phyloP scores from a whole-genome alignment of 345 rosid species.

The Mallotus nudiflorus region DNA sequence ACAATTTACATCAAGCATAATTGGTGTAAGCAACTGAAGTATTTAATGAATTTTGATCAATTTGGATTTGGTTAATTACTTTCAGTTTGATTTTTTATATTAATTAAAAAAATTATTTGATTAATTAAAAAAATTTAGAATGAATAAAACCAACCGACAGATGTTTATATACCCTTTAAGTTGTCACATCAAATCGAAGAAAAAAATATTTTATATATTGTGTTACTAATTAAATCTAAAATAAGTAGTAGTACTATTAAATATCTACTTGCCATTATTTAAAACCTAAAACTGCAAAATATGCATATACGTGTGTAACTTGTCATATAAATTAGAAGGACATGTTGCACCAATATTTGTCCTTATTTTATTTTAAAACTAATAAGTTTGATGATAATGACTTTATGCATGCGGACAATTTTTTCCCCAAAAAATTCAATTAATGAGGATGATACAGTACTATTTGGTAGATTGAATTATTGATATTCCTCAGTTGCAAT shows the following conservation, averaged over 20 bases:
- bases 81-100: no score
- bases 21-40: no score
- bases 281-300: conserved; percentile 1
- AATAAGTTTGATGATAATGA: conserved; percentile 15
- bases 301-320: conserved; percentile 8
- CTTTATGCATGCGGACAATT: conserved; percentile 27
- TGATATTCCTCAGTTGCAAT: background rate
- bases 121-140: no score
- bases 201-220: no score
- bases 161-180: no score
- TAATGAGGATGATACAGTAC: conserved; percentile 3
- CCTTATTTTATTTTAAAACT: conserved; percentile 14
- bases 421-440: background rate
- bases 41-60: no score
- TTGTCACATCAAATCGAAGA: no score
- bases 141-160: no score
- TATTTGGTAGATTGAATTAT: background rate
- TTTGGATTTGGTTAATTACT: no score
- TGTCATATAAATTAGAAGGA: conserved; percentile 12
- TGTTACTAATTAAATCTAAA: no score
- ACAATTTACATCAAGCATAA: no score
- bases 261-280: conserved; percentile 9
- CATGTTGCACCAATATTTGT: conserved; percentile 34
- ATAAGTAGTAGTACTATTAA: background rate
- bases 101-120: no score